phyloP scores from a whole-genome alignment of 202 grass and related monocot genomes.

The Panicum hallii region DNA sequence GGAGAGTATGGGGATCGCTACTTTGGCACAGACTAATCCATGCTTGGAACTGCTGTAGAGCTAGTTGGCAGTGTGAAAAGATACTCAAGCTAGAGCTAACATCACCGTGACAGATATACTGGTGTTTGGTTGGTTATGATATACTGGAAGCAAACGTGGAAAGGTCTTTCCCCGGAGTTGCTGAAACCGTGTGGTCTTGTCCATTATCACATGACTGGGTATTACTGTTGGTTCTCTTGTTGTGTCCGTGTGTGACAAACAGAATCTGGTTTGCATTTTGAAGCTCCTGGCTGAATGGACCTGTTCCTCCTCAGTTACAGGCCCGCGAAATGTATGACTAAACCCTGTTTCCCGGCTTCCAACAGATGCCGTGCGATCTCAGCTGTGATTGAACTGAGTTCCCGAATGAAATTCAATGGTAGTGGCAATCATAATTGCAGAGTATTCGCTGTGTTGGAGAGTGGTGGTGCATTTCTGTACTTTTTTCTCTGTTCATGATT shows the following conservation, averaged over 20 bases:
- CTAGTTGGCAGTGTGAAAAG: not conserved
- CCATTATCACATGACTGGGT: conserved; percentile 27
- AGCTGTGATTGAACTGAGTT: conserved; percentile 13
- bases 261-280: conserved; percentile 16
- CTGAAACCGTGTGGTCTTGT: conserved; percentile 12
- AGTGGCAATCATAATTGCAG: not conserved
- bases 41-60: conserved; percentile 23
- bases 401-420: not conserved
- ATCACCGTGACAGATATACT: conserved; percentile 47
- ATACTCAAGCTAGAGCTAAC: conserved; percentile 44
- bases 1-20: conserved; percentile 93
- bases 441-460: not conserved
- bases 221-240: not conserved
- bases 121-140: conserved; percentile 46
- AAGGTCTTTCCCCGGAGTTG: not conserved
- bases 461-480: not conserved
- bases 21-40: conserved; percentile 79
- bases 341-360: not conserved
- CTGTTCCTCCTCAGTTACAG: conserved; percentile 18
- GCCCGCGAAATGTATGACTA: conserved; percentile 34
- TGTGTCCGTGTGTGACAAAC: not conserved
- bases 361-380: conserved; percentile 25
- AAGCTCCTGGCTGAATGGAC: not conserved
- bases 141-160: conserved; percentile 33
- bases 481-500: not conserved